Conservation (phyloP, 2,329 filamentous ascomycete genomes). For the Diplocarpon mali region DNA sequence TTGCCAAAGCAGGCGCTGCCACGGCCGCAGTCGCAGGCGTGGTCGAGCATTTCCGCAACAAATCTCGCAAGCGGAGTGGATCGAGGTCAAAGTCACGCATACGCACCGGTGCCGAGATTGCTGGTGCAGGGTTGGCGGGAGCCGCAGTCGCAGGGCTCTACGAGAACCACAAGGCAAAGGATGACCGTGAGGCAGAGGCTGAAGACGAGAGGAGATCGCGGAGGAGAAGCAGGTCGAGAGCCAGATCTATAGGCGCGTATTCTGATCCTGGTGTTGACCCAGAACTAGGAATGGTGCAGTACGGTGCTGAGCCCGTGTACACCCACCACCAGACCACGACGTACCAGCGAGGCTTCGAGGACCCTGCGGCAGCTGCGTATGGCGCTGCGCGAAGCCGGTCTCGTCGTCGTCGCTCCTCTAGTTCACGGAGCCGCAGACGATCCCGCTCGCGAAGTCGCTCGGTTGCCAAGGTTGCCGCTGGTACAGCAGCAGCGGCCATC, state of each 20-base stretch:
- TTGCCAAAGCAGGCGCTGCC: constrained; percentile 33
- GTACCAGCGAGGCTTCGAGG: constrained; percentile 14
- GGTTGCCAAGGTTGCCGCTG: constrained; percentile 45
- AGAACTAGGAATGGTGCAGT: constrained; percentile 59
- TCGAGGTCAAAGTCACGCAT: constrained; percentile 32
- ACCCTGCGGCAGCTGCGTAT: constrained; percentile 18
- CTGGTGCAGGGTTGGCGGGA: constrained; percentile 47
- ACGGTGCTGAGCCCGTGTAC: constrained; percentile 47
- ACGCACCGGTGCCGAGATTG: constrained; percentile 46
- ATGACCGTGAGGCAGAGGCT: constrained; percentile 34
- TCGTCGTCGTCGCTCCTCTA: constrained; percentile 17
- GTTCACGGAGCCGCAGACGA: constrained; percentile 17
- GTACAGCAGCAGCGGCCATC: constrained; percentile 48
- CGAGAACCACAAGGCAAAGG: constrained; percentile 50
- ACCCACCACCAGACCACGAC: constrained; percentile 27
- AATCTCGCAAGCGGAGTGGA: constrained; percentile 37
- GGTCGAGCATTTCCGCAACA: constrained; percentile 45
- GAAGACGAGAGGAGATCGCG: constrained; percentile 25
- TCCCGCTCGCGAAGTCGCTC: constrained; percentile 10
- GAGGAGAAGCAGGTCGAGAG: constrained; percentile 31
- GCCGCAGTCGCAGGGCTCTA: constrained; percentile 51
- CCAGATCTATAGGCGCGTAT: constrained; percentile 38
- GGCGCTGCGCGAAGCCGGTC: constrained; percentile 17
- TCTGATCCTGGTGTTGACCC: constrained; percentile 44
- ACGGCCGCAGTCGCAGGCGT: constrained; percentile 47